A percentile compares a stretch with the other conserved stretches of the same genome.
Conservation (phyloP, 257 asterid genomes). For the Solanum acaule region DNA sequence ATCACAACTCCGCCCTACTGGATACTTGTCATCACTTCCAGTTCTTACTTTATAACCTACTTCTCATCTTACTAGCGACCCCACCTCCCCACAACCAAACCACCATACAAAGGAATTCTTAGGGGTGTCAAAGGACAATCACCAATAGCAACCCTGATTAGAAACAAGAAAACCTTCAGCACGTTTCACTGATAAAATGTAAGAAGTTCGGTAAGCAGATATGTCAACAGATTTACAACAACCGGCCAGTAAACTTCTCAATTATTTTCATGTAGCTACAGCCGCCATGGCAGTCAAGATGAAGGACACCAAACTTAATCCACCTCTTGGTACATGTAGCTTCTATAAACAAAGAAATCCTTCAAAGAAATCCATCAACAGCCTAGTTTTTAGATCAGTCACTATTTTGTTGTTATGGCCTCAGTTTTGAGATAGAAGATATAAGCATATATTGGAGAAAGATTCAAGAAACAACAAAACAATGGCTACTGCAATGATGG, state of each 20-base stretch:
- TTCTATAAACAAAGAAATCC: background rate
- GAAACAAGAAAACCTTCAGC: background rate
- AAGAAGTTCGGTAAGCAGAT: background rate
- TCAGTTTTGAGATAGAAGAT: background rate
- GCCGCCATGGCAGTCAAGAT: background rate
- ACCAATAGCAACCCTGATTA: background rate
- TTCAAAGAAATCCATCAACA: background rate
- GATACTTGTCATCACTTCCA: background rate
- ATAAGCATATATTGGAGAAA: background rate
- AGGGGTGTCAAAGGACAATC: background rate
- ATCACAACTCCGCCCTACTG: background rate
- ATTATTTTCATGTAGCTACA: background rate
- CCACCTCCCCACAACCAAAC: background rate
- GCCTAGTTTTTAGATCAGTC: background rate
- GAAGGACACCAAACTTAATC: background rate
- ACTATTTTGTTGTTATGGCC: background rate
- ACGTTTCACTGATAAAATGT: background rate
- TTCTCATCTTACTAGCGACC: background rate
- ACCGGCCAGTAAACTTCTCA: background rate
- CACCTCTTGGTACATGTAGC: conserved; percentile 8
- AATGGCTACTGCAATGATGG: background rate
- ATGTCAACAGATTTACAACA: background rate
- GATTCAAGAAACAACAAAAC: background rate
- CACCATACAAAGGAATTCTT: background rate
- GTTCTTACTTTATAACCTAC: background rate